Percentiles rank a stretch among this genome's conserved stretches.
Evolutionary conservation across 352 stramenopile genomes (phyloP).

Genomic region (Globisporangium rhizosaccharum): DNA sequence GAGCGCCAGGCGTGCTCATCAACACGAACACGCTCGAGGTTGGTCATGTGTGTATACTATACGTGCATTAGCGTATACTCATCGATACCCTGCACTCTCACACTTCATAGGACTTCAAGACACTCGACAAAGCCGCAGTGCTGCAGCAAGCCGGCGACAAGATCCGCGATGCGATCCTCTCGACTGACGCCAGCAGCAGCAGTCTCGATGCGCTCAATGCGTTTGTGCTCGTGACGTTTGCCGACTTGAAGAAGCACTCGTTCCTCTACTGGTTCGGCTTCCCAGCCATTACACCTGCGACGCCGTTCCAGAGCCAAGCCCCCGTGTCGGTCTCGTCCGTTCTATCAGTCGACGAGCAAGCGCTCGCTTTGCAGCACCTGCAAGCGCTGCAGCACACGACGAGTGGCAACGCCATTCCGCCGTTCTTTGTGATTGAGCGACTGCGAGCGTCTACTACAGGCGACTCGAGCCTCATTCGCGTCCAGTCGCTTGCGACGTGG

Average conservation of each 20-base stretch:
- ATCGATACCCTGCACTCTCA: not conserved
- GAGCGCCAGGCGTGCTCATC: conserved; percentile 52
- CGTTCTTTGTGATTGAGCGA: conserved; percentile 72
- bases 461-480: conserved; percentile 16
- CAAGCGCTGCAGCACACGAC: conserved; percentile 28
- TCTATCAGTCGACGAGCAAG: conserved; percentile 36
- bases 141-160: conserved; percentile 37
- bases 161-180: conserved; percentile 32
- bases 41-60: not conserved
- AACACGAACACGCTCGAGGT: conserved; percentile 89
- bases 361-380: conserved; percentile 29
- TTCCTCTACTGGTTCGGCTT: conserved; percentile 95
- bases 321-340: conserved; percentile 23
- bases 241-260: conserved; percentile 91
- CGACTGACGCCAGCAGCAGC: not conserved
- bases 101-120: conserved; percentile 68
- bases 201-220: conserved; percentile 59
- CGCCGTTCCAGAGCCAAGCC: conserved; percentile 27
- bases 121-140: conserved; percentile 72
- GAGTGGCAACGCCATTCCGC: conserved; percentile 29
- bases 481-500: conserved; percentile 31
- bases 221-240: conserved; percentile 90
- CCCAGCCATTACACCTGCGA: conserved; percentile 56
- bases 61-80: not conserved
- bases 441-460: conserved; percentile 5